Percentiles rank a stretch among this genome's conserved stretches.
phyloP scores from a whole-genome alignment of 495 filamentous ascomycete genomes.

The Daldinia decipiens region DNA sequence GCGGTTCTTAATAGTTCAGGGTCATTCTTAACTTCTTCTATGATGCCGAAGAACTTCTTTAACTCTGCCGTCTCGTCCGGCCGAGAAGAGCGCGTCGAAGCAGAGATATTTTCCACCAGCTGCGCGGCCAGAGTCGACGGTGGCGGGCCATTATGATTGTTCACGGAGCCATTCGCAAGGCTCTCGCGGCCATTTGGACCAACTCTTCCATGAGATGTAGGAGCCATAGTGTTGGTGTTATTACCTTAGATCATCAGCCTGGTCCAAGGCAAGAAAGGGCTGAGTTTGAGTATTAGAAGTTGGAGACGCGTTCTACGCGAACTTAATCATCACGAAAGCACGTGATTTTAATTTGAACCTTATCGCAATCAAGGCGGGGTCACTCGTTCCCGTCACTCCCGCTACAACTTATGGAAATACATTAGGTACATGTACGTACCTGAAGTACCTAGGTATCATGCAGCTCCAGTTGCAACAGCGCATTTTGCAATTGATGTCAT shows the following conservation, averaged over 20 bases:
- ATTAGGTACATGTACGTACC: no score
- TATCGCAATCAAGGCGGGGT: background rate
- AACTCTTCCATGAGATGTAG: constrained; percentile 47
- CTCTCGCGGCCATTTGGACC: constrained; percentile 37
- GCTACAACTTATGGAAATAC: no score
- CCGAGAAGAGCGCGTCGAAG: constrained; percentile 50
- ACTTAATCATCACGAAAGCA: constrained; percentile 35
- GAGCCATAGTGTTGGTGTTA: constrained; percentile 49
- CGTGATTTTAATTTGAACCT: constrained; percentile 24
- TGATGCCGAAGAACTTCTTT: constrained; percentile 52
- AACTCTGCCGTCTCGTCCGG: constrained; percentile 58
- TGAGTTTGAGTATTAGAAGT: constrained; percentile 23
- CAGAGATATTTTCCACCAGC: constrained; percentile 66
- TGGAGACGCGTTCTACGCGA: constrained; percentile 35
- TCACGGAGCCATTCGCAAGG: constrained; percentile 32
- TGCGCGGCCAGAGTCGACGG: constrained; percentile 77
- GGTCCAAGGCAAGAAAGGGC: constrained; percentile 3
- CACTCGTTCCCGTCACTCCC: no score
- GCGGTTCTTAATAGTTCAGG: constrained; percentile 55
- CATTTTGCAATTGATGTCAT: background rate
- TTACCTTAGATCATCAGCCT: constrained; percentile 7
- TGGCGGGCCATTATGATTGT: constrained; percentile 54
- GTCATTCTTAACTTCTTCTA: constrained; percentile 56
- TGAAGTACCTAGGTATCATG: background rate
- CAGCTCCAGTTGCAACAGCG: background rate